A percentile compares a stretch with the other conserved stretches of the same genome.
Evolutionary conservation across 441 rosid species (phyloP).

Genomic region (Breynia disticha): DNA sequence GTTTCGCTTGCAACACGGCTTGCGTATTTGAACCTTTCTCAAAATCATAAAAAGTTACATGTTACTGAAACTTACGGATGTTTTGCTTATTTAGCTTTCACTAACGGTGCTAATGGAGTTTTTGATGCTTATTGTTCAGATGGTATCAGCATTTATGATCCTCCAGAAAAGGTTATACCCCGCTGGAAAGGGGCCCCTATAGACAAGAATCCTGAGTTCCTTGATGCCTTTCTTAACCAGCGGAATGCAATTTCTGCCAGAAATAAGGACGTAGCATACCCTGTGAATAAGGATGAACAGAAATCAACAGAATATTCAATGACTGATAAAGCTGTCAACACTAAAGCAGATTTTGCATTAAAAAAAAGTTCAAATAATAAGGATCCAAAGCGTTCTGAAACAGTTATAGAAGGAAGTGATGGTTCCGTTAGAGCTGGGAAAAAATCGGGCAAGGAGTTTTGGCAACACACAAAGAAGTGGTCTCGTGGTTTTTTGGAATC

Average conservation of each 20-base stretch:
- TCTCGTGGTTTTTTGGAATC: conserved; percentile 71
- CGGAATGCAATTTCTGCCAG: conserved; percentile 36
- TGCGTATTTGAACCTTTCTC: too few species aligned
- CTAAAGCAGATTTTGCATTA: conserved; percentile 26
- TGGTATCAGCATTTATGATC: conserved; percentile 77
- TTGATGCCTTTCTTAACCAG: conserved; percentile 39
- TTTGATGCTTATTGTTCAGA: conserved; percentile 23
- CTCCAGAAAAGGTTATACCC: conserved; percentile 69
- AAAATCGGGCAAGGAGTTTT: conserved; percentile 74
- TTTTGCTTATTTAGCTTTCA: not conserved
- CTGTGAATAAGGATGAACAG: conserved; percentile 31
- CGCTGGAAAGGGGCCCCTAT: conserved; percentile 76
- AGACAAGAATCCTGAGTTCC: conserved; percentile 54
- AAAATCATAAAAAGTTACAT: too few species aligned
- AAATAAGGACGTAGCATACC: conserved; percentile 24
- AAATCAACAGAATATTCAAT: conserved; percentile 25
- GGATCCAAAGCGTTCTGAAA: conserved; percentile 36
- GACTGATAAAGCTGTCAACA: conserved; percentile 20
- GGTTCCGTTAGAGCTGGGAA: conserved; percentile 78
- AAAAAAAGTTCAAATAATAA: conserved; percentile 14
- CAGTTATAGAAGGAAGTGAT: conserved; percentile 75
- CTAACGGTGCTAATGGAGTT: conserved; percentile 10
- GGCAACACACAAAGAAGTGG: conserved; percentile 96
- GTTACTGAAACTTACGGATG: not conserved
- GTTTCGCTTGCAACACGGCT: too few species aligned